phyloP scores from a whole-genome alignment of 805 yeast genomes.

The Starmerella asiatica region DNA sequence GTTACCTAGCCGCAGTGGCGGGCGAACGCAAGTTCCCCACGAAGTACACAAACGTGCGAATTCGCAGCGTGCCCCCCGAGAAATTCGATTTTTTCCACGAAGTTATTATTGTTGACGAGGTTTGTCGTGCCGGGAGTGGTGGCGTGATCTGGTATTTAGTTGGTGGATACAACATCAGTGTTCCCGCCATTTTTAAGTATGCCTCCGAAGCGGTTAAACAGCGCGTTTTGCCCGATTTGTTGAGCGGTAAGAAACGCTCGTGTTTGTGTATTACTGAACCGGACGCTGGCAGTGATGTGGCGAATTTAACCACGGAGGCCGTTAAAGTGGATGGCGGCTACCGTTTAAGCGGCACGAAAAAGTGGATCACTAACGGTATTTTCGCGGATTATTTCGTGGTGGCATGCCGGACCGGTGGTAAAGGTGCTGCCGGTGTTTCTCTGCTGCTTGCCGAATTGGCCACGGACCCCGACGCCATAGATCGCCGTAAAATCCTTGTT shows the following conservation, averaged over 20 bases:
- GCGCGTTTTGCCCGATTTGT: slow-evolving; percentile 29
- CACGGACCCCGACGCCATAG: slow-evolving; percentile 26
- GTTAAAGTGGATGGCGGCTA: slow-evolving; percentile 29
- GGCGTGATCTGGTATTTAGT: slow-evolving; percentile 31
- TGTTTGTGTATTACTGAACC: slow-evolving; percentile 35
- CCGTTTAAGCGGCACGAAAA: slow-evolving; percentile 32
- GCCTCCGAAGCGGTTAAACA: slow-evolving; percentile 25
- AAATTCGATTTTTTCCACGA: slow-evolving; percentile 32
- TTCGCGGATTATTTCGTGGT: slow-evolving; percentile 33
- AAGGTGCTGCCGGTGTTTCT: slow-evolving; percentile 31
- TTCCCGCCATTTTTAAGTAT: slow-evolving; percentile 30
- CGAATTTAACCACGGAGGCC: slow-evolving; percentile 31
- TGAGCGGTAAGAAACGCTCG: slow-evolving; percentile 29
- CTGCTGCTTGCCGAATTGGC: slow-evolving; percentile 28
- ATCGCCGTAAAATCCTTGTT: slow-evolving; percentile 29
- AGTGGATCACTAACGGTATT: slow-evolving; percentile 36
- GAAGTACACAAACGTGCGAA: slow-evolving; percentile 28
- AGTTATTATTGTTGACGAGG: slow-evolving; percentile 29
- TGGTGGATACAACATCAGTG: slow-evolving; percentile 33
- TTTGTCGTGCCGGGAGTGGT: slow-evolving; percentile 31
- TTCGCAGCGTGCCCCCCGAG: slow-evolving; percentile 29
- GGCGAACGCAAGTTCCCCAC: slow-evolving; percentile 28
- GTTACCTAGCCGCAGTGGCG: slow-evolving; percentile 31
- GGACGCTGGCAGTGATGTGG: slow-evolving; percentile 35
- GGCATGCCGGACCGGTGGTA: slow-evolving; percentile 34